Evolutionary conservation across 2,329 filamentous ascomycete species (phyloP).

Genomic region (Periconia sp.): DNA sequence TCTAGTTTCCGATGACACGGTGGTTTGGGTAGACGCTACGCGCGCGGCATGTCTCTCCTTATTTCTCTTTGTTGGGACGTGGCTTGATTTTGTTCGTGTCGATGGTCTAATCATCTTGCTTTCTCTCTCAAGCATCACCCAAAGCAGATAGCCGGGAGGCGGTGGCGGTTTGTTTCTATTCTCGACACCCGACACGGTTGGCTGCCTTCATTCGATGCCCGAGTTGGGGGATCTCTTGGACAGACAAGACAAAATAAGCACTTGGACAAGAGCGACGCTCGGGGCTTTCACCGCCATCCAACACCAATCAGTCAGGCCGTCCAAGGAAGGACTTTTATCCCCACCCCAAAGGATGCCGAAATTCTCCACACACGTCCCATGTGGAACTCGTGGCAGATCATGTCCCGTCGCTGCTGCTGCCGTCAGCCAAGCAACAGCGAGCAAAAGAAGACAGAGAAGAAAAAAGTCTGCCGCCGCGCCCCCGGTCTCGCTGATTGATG

Average conservation of each 20-base stretch:
- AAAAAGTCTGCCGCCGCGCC: too few relatives aligned
- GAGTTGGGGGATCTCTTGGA: background rate
- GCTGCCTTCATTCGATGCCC: too few relatives aligned
- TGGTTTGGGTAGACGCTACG: background rate
- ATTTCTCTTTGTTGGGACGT: too few relatives aligned
- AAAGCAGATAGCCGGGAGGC: too few relatives aligned
- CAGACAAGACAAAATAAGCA: constrained; percentile 10
- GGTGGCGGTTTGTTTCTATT: background rate
- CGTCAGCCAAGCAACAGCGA: constrained; percentile 5
- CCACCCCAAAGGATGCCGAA: constrained; percentile 10
- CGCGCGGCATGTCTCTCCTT: background rate
- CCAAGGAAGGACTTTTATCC: too few relatives aligned
- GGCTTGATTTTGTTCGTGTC: background rate
- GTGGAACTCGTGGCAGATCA: constrained; percentile 8
- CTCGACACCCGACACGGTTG: background rate
- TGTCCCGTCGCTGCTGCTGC: constrained; percentile 1
- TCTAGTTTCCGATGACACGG: background rate
- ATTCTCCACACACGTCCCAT: constrained; percentile 3
- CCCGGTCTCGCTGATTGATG: too few relatives aligned
- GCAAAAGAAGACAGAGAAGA: too few relatives aligned
- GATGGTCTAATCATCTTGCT: too few relatives aligned
- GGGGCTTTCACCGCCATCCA: background rate
- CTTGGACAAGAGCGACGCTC: constrained; percentile 3
- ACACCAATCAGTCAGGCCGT: background rate
- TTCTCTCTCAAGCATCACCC: too few relatives aligned